Conservation (phyloP, 1,139 yeast species). For the Diutina pseudorugosa region DNA sequence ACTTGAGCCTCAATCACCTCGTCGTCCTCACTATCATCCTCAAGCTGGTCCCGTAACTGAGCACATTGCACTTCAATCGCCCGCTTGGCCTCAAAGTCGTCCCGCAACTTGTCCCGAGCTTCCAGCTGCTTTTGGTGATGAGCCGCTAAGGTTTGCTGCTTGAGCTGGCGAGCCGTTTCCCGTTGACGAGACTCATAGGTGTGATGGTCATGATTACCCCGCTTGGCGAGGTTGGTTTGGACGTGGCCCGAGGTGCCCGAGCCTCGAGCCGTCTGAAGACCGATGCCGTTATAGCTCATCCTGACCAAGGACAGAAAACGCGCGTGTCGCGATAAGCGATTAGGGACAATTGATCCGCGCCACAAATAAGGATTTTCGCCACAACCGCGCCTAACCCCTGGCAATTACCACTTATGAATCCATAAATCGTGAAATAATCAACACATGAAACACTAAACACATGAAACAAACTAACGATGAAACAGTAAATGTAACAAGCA, state of each 20-base stretch:
- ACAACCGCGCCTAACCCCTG: too few relatives aligned
- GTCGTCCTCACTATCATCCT: conserved; percentile 31
- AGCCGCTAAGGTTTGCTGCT: conserved; percentile 7
- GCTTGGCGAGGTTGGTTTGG: conserved; percentile 33
- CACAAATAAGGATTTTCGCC: too few relatives aligned
- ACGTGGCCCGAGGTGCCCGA: conserved; percentile 65
- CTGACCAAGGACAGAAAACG: too few relatives aligned
- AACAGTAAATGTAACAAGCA: too few relatives aligned
- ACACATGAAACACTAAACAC: too few relatives aligned
- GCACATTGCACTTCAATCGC: conserved; percentile 40
- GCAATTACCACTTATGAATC: too few relatives aligned
- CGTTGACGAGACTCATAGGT: conserved; percentile 5
- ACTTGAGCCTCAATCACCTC: conserved; percentile 16
- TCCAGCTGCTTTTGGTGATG: conserved; percentile 10
- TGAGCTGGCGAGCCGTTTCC: conserved; percentile 11
- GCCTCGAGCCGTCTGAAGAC: conserved; percentile 54
- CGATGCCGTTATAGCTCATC: conserved; percentile 63
- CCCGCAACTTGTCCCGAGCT: conserved; percentile 19
- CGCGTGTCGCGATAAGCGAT: too few relatives aligned
- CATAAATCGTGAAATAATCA: too few relatives aligned
- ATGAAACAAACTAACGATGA: too few relatives aligned
- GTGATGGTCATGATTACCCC: not conserved
- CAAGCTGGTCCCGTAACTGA: conserved; percentile 43
- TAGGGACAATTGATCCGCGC: too few relatives aligned
- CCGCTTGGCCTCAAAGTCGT: conserved; percentile 28